Conservation (phyloP, 805 yeast species). For the Geotrichum ghanense region DNA sequence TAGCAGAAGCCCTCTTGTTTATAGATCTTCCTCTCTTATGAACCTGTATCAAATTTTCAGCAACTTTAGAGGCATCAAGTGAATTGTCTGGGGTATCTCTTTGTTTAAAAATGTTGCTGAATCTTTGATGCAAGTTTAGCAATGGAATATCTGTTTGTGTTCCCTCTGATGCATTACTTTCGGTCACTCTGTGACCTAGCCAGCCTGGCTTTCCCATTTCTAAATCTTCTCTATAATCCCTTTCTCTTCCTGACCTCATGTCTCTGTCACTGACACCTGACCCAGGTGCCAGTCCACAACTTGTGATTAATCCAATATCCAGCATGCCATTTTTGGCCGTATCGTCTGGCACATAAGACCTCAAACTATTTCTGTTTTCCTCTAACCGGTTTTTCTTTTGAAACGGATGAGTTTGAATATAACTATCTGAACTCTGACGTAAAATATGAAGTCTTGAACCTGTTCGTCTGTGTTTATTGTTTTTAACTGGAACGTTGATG, state of each 20-base stretch:
- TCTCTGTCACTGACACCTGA: constrained; percentile 11
- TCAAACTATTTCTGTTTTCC: not conserved
- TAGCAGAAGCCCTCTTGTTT: not conserved
- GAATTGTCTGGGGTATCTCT: too few species aligned
- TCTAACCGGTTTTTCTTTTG: not conserved
- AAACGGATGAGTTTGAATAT: not conserved
- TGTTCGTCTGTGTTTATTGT: not conserved
- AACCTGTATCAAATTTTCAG: constrained; percentile 12
- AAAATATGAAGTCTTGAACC: not conserved
- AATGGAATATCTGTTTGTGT: constrained; percentile 14
- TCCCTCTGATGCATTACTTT: not conserved
- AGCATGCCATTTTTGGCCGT: constrained; percentile 8
- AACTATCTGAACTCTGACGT: not conserved
- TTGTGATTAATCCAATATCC: constrained; percentile 19
- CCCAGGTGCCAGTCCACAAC: constrained; percentile 27
- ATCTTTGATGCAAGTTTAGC: constrained; percentile 12
- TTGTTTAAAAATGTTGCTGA: constrained; percentile 7
- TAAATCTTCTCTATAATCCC: not conserved
- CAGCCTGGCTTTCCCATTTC: not conserved
- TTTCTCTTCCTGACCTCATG: constrained; percentile 8
- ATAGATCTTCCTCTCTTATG: constrained; percentile 4
- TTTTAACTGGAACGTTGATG: too few species aligned
- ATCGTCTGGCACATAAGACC: not conserved
- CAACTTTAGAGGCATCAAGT: constrained; percentile 11
- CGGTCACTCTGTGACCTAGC: not conserved